These are phyloP conservation scores for Nothophoma quercina DNA, from an alignment of 2,329 filamentous ascomycete species.

Conservation along the genomic window DNA sequence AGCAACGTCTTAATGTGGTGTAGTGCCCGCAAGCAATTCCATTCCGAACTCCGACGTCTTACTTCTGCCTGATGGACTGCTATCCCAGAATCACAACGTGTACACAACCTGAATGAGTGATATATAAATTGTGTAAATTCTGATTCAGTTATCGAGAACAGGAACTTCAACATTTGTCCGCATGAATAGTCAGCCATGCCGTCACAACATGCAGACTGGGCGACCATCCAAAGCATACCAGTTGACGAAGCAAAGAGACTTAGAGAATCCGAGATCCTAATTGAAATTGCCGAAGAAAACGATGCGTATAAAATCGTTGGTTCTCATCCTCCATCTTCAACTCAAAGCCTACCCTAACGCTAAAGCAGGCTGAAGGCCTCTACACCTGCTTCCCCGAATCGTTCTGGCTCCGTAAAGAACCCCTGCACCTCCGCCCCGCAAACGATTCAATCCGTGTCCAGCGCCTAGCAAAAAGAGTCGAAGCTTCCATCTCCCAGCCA, in stretches of 20 bases:
- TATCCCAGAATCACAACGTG: neutral
- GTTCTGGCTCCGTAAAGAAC: constrained; percentile 36
- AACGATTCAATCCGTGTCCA: constrained; percentile 21
- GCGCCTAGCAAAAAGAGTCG: constrained; percentile 33
- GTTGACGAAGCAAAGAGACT: constrained; percentile 28
- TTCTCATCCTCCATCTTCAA: neutral
- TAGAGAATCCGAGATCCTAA: constrained; percentile 23
- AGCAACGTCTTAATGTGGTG: constrained; percentile 6
- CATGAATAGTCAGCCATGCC: constrained; percentile 15
- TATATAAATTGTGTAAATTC: neutral
- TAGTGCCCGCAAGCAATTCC: constrained; percentile 5
- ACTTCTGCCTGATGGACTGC: constrained; percentile 1
- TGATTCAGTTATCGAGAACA: too few species aligned
- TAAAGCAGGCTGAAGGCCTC: constrained; percentile 36
- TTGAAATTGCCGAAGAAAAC: constrained; percentile 25
- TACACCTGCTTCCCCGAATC: constrained; percentile 33
- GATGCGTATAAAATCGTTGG: constrained; percentile 31
- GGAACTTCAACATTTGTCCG: neutral
- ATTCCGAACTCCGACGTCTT: neutral
- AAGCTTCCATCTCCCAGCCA: constrained; percentile 23
- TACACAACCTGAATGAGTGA: neutral
- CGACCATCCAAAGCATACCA: constrained; percentile 29
- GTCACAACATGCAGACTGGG: constrained; percentile 19
- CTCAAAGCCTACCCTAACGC: neutral
- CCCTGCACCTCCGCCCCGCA: constrained; percentile 22